Base-by-base conservation (phyloP, 352 stramenopile species). In the Phytophthora vignae region DNA sequence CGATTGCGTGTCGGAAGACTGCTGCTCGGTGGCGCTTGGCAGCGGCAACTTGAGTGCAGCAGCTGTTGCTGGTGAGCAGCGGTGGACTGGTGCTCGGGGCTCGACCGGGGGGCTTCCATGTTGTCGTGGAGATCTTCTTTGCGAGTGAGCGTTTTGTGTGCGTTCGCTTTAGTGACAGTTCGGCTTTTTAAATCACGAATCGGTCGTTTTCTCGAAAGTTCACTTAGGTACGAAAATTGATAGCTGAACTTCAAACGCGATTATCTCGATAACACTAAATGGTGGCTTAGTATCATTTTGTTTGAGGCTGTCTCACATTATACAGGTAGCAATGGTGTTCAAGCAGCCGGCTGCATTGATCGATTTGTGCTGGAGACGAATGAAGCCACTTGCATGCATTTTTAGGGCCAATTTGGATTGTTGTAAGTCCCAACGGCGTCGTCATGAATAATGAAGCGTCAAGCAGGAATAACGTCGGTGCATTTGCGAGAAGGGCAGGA, bases 261-360 rank as follows among this genome's bases (percentile, higher is more conserved):
- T 56, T 64, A 50, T 56, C 58, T 64, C 46, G 44, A 64, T 56
- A 64, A 64, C 44, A 49, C 17, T 49, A 48, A 64, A 64, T 40
- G 40, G 40, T 48, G 21, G 21, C 21, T 22, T 22, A 22, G 21
- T 22, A 22, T 22, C 21, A 22, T 22, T 22, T 22, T 22, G 40
- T 48, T 48, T 48, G 40, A 48, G 40, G 40, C 40, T 48, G 40
- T 48, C 40, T 14, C 40, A 48, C 4, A 46, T 46, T 5, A 38
- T 38, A n/a, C n/a, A n/a, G n/a, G n/a, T n/a, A n/a, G n/a, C n/a
- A n/a, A n/a, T n/a, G n/a, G n/a, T n/a, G n/a, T n/a, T n/a, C n/a
- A n/a, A n/a, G n/a, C n/a, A n/a, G n/a, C n/a, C n/a, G n/a, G n/a
- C n/a, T n/a, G n/a, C n/a, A n/a, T n/a, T n/a, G n/a, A n/a, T n/a